Conservation (phyloP, 176 grass and related monocot species). For the Hyparrhenia diplandra region DNA sequence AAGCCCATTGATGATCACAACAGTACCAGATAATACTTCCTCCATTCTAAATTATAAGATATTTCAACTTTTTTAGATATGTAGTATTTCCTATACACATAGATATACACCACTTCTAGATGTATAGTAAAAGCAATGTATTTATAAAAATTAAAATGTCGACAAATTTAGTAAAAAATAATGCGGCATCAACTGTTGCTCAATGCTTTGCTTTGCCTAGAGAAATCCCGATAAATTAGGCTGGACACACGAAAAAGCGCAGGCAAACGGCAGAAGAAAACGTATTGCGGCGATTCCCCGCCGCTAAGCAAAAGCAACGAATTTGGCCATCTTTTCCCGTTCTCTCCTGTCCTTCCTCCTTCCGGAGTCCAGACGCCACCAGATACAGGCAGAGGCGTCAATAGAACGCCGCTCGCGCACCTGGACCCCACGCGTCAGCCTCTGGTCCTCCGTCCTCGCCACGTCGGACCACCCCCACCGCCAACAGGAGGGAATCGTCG, state of each 20-base stretch:
- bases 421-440: conserved; percentile 23
- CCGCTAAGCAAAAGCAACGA: conserved; percentile 31
- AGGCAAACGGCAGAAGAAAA: not conserved
- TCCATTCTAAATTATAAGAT: too few species aligned
- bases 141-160: too few species aligned
- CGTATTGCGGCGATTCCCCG: not conserved
- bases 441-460: not conserved
- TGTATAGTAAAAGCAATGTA: too few species aligned
- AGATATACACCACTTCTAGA: too few species aligned
- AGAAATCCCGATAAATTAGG: not conserved
- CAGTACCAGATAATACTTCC: too few species aligned
- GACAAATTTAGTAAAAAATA: too few species aligned
- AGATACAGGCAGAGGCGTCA: not conserved
- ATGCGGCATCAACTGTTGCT: too few species aligned
- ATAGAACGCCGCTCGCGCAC: not conserved
- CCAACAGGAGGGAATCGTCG: not conserved
- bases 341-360: not conserved
- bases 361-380: not conserved
- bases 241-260: not conserved
- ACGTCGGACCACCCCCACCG: not conserved
- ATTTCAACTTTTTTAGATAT: too few species aligned
- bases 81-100: too few species aligned
- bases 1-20: too few species aligned
- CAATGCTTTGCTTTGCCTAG: not conserved
- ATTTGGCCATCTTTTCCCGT: not conserved